Evolutionary conservation across 1,284 basidiomycete genomes (phyloP), one percentile per base, ranked within the genome.

Genomic region (Rhodotorula mucilaginosa): DNA sequence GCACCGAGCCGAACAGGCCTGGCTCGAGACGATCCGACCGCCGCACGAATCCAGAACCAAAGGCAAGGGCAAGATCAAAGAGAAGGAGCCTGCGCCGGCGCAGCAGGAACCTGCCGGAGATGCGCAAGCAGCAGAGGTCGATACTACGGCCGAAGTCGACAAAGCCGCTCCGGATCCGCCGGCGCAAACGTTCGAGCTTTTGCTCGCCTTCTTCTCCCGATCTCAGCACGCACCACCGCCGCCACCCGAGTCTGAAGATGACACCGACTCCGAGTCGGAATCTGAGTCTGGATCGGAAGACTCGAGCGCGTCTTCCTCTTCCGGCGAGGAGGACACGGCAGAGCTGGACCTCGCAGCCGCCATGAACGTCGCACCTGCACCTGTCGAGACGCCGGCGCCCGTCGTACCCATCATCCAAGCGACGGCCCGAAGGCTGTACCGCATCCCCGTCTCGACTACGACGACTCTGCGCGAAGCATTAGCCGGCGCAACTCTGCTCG

Each of bases 191-290:
- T 72, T 74, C 70, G 34, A 70, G 58, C 70, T 76, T 26, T 61
- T 75, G 23, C 74, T 75, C 58, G 39, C 71, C 5, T 56, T 67
- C 58, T 73, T 63, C 60, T 34, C 58, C 15, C 71, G 65, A 1
- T 59, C 65, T 16, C 4, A 29, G 48, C 46, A 64, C 19, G 21
- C 49, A 0, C 61, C 31, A 52, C 61, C 58, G 5, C 46, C 58
- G 5, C 58, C n/a, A 2, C 23, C 44, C 23, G 5, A 3, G 12
- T 21, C 58, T 0, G 39, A 57, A 26, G 58, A 26, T 5, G 58
- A 46, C 16, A 44, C 16, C n/a, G 58, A 60, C 16, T 56, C 54
- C 10, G 58, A 60, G 12, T 56, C 54, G 12, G 54, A 26, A 56
- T 56, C 54, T 4, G 54, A n/a, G 26, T 26, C 54, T 23, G 51